Conservation (phyloP, 139 green algal genomes). For the Ostreobium quekettii region DNA sequence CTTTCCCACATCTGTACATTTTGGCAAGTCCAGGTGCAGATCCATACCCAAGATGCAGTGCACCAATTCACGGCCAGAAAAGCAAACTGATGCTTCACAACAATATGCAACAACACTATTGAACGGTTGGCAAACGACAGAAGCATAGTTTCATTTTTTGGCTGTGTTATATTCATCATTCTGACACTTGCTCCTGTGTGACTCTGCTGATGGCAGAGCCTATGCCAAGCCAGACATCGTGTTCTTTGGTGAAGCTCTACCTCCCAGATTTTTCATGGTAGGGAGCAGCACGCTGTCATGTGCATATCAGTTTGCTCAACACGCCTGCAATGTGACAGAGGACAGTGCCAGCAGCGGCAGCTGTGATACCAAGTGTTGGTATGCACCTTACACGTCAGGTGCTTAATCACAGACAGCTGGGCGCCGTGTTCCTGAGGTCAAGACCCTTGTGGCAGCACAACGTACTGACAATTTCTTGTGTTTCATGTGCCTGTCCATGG, state of each 20-base stretch:
- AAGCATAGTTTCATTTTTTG: constrained; percentile 1
- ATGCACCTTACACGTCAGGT: too few relatives aligned
- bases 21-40: not conserved
- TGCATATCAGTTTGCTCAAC: too few relatives aligned
- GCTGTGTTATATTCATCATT: not conserved
- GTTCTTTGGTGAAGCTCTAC: constrained; percentile 82
- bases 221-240: constrained; percentile 83
- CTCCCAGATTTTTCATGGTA: constrained; percentile 49
- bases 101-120: not conserved
- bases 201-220: constrained; percentile 41
- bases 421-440: too few relatives aligned
- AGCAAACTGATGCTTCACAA: not conserved
- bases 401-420: too few relatives aligned
- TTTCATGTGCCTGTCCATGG: too few relatives aligned
- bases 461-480: too few relatives aligned
- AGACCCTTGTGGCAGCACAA: too few relatives aligned
- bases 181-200: constrained; percentile 16
- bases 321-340: too few relatives aligned
- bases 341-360: too few relatives aligned
- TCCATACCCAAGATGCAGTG: not conserved
- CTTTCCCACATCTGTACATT: too few relatives aligned
- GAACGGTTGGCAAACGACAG: not conserved
- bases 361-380: too few relatives aligned
- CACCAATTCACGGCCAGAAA: not conserved
- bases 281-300: too few relatives aligned